Base-by-base conservation (phyloP, 176 grass and related monocot genomes). In the Tuctoria greenei region DNA sequence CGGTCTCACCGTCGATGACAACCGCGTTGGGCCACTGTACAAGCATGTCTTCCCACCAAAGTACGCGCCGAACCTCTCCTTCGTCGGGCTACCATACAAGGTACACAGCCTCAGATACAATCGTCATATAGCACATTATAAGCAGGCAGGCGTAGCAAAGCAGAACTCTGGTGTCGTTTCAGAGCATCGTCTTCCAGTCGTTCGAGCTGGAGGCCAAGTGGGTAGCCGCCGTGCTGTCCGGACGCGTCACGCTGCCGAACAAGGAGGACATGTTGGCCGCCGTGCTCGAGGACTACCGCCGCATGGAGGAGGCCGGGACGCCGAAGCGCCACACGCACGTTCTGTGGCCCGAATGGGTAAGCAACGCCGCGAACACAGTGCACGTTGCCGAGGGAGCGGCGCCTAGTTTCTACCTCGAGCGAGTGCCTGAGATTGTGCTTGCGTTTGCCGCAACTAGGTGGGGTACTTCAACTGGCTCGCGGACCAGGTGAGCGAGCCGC, bases 381-480 rank as follows among this genome's bases (percentile, higher is more conserved):
- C 25, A 61, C 12, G 55, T 31, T 28, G 10, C 15, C 6, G 14
- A 8, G 18, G 3, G 0, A 64, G 31, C 31, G 31, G 31, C 31
- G 31, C 24, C 1, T 12, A 25, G 23, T 59, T 31, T 50, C n/a
- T 9, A 64, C 9, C 0, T 21, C 20, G 51, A 66, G 69, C 17
- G 41, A 38, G 18, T 17, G 70, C 20, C 21, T 84, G 57, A 43
- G 4, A 14, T 44, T 8, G 25, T 43, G 42, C 8, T 55, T 65
- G 82, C 34, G 18, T 11, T 39, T 18, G 15, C 24, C 44, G 18
- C 27, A 36, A 45, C 7, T 54, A 81, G 75, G 77, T 66, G 55
- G 89, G 81, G 47, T 59, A 91, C 81, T 26, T 91, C 81, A 26
- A 91, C 81, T 91, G 77, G 85, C 26, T 91, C 43, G 76, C 85